Evolutionary conservation across 441 rosid species (phyloP).

Genomic region (Populus hybrid): DNA sequence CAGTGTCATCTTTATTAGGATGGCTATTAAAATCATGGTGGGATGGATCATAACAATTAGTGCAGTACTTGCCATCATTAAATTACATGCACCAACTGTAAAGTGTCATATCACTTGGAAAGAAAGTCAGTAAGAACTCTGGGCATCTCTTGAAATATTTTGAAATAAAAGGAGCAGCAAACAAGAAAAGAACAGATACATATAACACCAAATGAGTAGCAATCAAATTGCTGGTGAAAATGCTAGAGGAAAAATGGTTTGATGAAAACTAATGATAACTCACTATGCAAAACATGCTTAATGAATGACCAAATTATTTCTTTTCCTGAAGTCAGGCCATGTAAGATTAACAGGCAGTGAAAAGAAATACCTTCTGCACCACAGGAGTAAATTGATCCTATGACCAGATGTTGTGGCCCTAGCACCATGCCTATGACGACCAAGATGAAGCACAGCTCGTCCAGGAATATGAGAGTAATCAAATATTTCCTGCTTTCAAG

Average conservation of each 20-base stretch:
- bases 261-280: not conserved
- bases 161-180: not conserved
- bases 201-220: not conserved
- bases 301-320: not conserved
- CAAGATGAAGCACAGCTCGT: constrained; percentile 71
- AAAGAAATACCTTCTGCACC: constrained; percentile 73
- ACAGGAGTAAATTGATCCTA: constrained; percentile 71
- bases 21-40: too few species aligned
- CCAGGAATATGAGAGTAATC: constrained; percentile 70
- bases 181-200: not conserved
- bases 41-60: too few species aligned
- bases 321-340: not conserved
- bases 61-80: too few species aligned
- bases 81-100: too few species aligned
- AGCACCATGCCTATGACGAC: constrained; percentile 89
- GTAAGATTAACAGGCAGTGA: not conserved
- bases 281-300: not conserved
- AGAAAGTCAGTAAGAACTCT: too few species aligned
- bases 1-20: too few species aligned
- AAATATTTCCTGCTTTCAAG: constrained; percentile 52
- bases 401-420: constrained; percentile 87
- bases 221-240: not conserved
- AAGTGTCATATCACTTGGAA: too few species aligned
- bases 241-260: not conserved
- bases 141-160: too few species aligned